These are phyloP conservation scores for Amanita rubescens DNA, from an alignment of 768 basidiomycete species.

Conservation along the genomic window DNA sequence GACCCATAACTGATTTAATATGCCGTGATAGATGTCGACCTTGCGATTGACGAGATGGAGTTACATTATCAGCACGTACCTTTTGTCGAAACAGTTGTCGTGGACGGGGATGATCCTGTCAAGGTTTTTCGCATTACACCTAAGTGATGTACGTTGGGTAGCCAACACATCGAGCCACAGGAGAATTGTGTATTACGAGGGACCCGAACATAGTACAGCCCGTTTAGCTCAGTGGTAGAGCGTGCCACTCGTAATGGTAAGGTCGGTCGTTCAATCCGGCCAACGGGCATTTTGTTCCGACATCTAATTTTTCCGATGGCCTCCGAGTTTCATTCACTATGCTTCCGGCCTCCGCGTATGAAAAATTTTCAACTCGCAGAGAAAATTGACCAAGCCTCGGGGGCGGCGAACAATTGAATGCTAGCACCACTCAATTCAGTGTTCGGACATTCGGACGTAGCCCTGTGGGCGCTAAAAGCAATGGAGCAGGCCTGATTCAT, in stretches of 20 bases:
- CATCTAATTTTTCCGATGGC: no score
- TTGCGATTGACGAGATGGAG: background rate
- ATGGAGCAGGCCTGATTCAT: background rate
- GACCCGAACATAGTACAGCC: constrained; percentile 18
- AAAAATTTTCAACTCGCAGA: background rate
- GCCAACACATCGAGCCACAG: background rate
- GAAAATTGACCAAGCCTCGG: background rate
- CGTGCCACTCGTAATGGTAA: constrained; percentile 47
- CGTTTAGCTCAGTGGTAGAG: constrained; percentile 57
- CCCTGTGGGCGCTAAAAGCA: background rate
- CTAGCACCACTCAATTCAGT: background rate
- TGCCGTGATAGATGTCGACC: background rate
- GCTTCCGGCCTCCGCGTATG: no score
- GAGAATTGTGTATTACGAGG: background rate
- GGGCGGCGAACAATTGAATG: background rate
- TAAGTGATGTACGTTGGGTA: background rate
- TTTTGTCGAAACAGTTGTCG: background rate
- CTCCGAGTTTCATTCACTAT: no score
- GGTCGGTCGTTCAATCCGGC: constrained; percentile 28
- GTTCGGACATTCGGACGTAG: background rate
- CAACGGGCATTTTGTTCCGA: constrained; percentile 19
- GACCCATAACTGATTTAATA: background rate
- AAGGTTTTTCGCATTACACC: background rate
- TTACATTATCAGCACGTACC: background rate
- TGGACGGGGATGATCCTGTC: background rate